Conservation (phyloP, 106 monocot species). For the Dioscorea dumetorum region DNA sequence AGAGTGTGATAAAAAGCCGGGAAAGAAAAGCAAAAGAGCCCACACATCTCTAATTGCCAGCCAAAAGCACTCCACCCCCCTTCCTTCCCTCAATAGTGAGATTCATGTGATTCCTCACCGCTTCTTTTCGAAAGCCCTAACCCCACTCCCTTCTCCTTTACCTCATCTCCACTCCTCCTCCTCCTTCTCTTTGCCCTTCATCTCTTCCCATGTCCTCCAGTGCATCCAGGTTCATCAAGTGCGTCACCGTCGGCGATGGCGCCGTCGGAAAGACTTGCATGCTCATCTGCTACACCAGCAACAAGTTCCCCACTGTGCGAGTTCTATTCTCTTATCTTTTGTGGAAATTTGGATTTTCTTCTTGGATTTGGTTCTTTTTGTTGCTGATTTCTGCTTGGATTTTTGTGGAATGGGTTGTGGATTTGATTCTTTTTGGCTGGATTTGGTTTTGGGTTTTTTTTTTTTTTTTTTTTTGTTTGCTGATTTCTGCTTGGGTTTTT, state of each 20-base stretch:
- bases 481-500: background rate
- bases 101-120: background rate
- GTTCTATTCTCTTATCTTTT: background rate
- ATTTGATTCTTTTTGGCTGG: too few species aligned
- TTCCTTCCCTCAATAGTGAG: background rate
- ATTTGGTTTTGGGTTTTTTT: background rate
- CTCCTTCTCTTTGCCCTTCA: background rate
- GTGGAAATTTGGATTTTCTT: background rate
- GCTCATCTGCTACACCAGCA: constrained; percentile 99
- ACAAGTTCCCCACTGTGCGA: constrained; percentile 90
- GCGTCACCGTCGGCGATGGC: constrained; percentile 89
- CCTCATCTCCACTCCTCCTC: background rate
- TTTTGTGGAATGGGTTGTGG: background rate
- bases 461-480: too few species aligned
- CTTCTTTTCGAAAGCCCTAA: background rate
- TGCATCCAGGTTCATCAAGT: constrained; percentile 87
- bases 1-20: too few species aligned
- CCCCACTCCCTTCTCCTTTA: background rate
- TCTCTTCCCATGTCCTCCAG: constrained; percentile 31
- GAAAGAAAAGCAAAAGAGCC: background rate
- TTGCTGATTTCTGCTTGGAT: background rate
- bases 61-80: too few species aligned
- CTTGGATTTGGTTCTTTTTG: constrained; percentile 2
- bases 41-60: background rate
- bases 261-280: constrained; percentile 96